These are phyloP conservation scores for Hymenoscyphus infarciens DNA, from an alignment of 2,329 filamentous ascomycete species.

Conservation along the genomic window DNA sequence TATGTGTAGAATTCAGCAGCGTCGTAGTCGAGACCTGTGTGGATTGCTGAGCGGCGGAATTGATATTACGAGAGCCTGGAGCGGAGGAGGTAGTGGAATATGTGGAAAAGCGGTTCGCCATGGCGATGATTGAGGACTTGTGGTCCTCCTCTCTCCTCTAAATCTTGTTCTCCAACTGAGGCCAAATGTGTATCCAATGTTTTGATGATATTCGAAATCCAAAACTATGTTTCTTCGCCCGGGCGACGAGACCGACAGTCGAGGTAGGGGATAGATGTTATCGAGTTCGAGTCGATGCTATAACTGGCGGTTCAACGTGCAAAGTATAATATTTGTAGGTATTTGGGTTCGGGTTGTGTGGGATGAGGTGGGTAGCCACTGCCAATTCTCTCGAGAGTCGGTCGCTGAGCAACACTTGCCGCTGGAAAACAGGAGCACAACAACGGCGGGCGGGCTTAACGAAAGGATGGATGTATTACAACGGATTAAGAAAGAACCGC, in stretches of 20 bases:
- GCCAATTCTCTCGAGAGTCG: constrained; percentile 6
- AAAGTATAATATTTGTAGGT: too few species aligned
- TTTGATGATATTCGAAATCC: constrained; percentile 6
- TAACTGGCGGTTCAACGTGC: not conserved
- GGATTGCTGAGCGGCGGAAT: constrained; percentile 60
- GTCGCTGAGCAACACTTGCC: constrained; percentile 28
- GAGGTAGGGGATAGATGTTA: constrained; percentile 1
- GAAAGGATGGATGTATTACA: constrained; percentile 17
- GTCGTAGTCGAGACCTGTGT: constrained; percentile 89
- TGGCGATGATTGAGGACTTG: constrained; percentile 22
- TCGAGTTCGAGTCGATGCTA: not conserved
- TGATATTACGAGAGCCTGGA: constrained; percentile 50
- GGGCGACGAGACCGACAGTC: not conserved
- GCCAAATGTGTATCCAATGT: constrained; percentile 7
- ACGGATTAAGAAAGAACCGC: constrained; percentile 31
- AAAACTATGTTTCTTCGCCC: constrained; percentile 1
- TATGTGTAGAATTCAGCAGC: constrained; percentile 86
- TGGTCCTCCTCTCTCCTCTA: constrained; percentile 17
- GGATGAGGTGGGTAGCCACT: not conserved
- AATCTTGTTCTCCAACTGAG: constrained; percentile 19
- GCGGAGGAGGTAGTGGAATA: constrained; percentile 65
- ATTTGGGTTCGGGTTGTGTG: not conserved
- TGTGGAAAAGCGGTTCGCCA: constrained; percentile 49
- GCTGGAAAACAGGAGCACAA: constrained; percentile 14
- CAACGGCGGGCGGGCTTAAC: constrained; percentile 11